Evolutionary conservation across 2,329 filamentous ascomycete genomes (phyloP).

Genomic region (Fusarium scirpi): DNA sequence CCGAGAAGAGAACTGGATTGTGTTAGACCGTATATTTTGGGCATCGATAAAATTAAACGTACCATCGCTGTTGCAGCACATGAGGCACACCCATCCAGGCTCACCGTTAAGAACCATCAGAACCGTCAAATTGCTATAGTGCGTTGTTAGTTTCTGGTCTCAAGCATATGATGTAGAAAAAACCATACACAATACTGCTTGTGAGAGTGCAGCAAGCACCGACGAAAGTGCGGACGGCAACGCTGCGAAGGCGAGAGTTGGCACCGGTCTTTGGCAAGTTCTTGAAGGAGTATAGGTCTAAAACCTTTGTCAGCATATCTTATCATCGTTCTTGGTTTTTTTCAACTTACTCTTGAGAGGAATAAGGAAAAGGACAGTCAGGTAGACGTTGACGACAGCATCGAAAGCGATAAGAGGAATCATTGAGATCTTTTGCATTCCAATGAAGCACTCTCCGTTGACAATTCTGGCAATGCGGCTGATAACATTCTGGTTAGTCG

Average conservation of each 20-base stretch:
- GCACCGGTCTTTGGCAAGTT: conserved; percentile 57
- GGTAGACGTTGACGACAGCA: conserved; percentile 70
- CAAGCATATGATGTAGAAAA: background rate
- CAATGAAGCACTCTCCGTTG: conserved; percentile 69
- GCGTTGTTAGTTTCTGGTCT: conserved; percentile 10
- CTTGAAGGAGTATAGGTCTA: conserved; percentile 68
- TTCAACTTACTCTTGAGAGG: conserved; percentile 64
- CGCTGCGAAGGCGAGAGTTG: conserved; percentile 60
- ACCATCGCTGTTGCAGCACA: conserved; percentile 75
- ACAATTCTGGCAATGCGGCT: conserved; percentile 69
- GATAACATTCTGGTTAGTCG: conserved; percentile 3
- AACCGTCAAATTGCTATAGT: conserved; percentile 66
- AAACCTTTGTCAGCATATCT: background rate
- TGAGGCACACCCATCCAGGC: conserved; percentile 73
- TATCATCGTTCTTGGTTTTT: no score
- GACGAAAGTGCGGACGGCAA: conserved; percentile 70
- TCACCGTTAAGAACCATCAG: conserved; percentile 70
- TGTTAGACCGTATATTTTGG: background rate
- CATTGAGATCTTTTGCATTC: conserved; percentile 69
- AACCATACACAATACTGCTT: conserved; percentile 67
- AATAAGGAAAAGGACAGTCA: conserved; percentile 72
- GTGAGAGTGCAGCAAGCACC: conserved; percentile 68
- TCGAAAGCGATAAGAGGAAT: conserved; percentile 73
- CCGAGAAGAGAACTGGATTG: conserved; percentile 67
- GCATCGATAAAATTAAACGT: conserved; percentile 41